Evolutionary conservation across 2,329 filamentous ascomycete genomes (phyloP).

Genomic region (Chrysosporium keratinophilum): DNA sequence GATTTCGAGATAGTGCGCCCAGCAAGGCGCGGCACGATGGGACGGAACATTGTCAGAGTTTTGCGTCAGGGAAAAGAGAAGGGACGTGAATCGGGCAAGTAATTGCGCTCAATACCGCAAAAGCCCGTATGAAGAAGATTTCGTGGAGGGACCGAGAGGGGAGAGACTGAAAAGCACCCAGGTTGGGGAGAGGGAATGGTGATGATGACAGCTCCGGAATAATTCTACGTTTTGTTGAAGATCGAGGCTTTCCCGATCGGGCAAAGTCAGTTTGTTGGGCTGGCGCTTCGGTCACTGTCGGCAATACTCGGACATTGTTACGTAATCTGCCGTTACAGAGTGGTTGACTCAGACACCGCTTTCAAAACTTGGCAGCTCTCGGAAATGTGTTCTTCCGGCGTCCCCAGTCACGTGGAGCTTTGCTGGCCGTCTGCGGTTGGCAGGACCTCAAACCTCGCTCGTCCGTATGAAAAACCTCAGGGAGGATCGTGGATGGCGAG

Average conservation of each 20-base stretch:
- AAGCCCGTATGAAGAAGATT: slow-evolving; percentile 16
- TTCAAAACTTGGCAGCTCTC: no score
- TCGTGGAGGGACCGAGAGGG: slow-evolving; percentile 17
- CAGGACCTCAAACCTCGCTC: no score
- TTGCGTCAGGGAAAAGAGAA: slow-evolving; percentile 18
- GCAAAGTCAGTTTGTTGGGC: slow-evolving; percentile 8
- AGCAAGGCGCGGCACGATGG: slow-evolving; percentile 41
- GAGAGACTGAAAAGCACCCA: neutral
- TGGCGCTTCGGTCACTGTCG: slow-evolving; percentile 10
- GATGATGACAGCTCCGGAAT: slow-evolving; percentile 1
- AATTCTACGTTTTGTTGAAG: slow-evolving; percentile 13
- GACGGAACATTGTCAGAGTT: slow-evolving; percentile 42
- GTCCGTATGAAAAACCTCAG: no score
- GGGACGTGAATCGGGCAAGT: slow-evolving; percentile 16
- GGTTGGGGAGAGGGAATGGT: neutral
- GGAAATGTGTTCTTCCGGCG: no score
- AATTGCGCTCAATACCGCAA: no score
- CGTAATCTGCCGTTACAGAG: neutral
- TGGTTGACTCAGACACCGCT: neutral
- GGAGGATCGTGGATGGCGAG: no score
- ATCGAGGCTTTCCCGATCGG: slow-evolving; percentile 8
- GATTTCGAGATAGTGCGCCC: slow-evolving; percentile 37
- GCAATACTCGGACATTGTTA: slow-evolving; percentile 9
- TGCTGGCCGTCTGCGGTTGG: no score
- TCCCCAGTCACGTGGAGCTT: no score